Evolutionary conservation across 2,329 filamentous ascomycete species (phyloP).

Genomic region (Colletotrichum magnum): DNA sequence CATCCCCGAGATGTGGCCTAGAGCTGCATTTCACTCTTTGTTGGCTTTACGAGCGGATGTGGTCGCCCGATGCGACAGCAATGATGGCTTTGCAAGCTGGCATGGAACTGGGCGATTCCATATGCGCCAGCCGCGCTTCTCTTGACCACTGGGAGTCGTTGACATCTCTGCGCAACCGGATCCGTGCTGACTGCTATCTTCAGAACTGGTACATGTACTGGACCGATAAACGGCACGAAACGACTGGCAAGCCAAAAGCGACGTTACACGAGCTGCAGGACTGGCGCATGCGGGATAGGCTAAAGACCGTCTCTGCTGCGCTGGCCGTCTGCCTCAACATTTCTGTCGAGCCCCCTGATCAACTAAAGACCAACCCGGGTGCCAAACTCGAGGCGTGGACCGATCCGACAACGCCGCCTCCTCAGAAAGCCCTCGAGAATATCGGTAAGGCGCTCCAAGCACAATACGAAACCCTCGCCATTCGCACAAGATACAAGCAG

Average conservation of each 20-base stretch:
- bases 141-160: slow-evolving; percentile 20
- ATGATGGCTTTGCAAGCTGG: slow-evolving; percentile 1
- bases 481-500: slow-evolving; percentile 97
- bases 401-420: slow-evolving; percentile 85
- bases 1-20: slow-evolving; percentile 2
- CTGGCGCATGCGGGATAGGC: slow-evolving; percentile 96
- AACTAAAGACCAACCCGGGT: slow-evolving; percentile 93
- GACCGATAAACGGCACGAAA: slow-evolving; percentile 97
- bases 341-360: slow-evolving; percentile 96
- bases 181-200: slow-evolving; percentile 39
- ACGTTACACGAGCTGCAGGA: slow-evolving; percentile 80
- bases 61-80: slow-evolving; percentile 18
- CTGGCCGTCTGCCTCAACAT: slow-evolving; percentile 97
- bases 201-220: slow-evolving; percentile 99
- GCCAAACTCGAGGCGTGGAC: slow-evolving; percentile 98
- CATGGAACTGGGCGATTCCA: not conserved
- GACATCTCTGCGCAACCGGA: slow-evolving; percentile 13
- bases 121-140: slow-evolving; percentile 1
- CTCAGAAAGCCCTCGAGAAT: slow-evolving; percentile 89
- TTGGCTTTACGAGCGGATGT: slow-evolving; percentile 15
- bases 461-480: slow-evolving; percentile 95
- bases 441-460: slow-evolving; percentile 97
- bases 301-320: slow-evolving; percentile 97
- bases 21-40: slow-evolving; percentile 11
- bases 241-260: slow-evolving; percentile 87